Evolutionary conservation across 805 yeast species (phyloP), one percentile per base, ranked within the genome.

Genomic region (Saccharomycopsis amapae): DNA sequence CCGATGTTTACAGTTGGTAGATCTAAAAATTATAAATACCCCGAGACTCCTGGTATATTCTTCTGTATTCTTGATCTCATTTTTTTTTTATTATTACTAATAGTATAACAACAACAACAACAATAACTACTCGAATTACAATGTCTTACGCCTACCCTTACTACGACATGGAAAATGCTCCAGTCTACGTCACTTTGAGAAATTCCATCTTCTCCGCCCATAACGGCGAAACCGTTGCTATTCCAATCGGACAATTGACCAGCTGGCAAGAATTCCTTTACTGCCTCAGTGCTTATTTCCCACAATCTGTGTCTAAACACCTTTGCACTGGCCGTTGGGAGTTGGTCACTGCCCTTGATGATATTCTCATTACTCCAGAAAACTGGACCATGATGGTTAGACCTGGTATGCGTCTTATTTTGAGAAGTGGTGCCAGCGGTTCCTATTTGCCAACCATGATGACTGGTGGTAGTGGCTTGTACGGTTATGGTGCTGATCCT

Each of bases 181-280:
- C n/a, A n/a, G n/a, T n/a, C n/a, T n/a, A n/a, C n/a, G 46, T 43
- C 17, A 42, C 45, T 13, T 35, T 42, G 13, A 19, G 30, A 23
- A 22, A 34, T 15, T 42, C 26, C 9, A n/a, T n/a, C 12, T 34
- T 42, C 23, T 18, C 40, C 23, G 45, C 35, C 9, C 24, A 15
- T 25, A 42, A 42, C 33, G 23, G 23, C 5, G 15, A 24, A 18
- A 23, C 40, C 4, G 9, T 34, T 34, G 26, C 22, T 10, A 19
- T 42, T 5, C 45, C 45, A 4, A 34, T 17, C 20, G 32, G 15
- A 6, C 15, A 33, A n/a, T 39, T 34, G 5, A 10, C 25, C 32
- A 34, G 23, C 18, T 42, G 17, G 15, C 33, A 42, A 26, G 19
- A 25, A n/a, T 42, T 42, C 22, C 4, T 7, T 26, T 9, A 26